These are phyloP conservation scores for Nigrospora sphaerica DNA, from an alignment of 2,329 filamentous ascomycete species.

Conservation along the genomic window DNA sequence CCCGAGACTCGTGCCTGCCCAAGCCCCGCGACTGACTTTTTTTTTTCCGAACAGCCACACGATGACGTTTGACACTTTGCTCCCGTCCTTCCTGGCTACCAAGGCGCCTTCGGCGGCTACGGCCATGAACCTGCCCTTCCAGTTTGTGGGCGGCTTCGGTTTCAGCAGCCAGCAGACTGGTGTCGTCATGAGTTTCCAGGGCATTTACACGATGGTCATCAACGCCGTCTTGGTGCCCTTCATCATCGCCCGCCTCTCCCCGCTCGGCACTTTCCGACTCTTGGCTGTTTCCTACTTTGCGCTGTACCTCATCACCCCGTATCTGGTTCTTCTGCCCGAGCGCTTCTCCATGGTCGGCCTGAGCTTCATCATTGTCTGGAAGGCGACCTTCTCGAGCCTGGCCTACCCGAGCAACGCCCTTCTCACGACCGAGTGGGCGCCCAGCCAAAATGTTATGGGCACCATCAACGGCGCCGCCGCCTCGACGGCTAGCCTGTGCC, in stretches of 20 bases:
- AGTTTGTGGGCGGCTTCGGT: conserved; percentile 81
- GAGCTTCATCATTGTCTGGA: conserved; percentile 75
- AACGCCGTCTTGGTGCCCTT: conserved; percentile 80
- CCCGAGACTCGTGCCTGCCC: no score
- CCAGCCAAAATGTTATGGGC: conserved; percentile 76
- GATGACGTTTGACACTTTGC: conserved; percentile 90
- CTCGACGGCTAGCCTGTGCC: conserved; percentile 81
- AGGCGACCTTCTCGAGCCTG: conserved; percentile 86
- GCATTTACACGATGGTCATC: conserved; percentile 80
- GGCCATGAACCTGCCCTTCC: conserved; percentile 66
- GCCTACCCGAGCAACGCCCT: conserved; percentile 88
- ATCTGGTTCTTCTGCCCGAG: conserved; percentile 76
- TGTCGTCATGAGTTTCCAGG: conserved; percentile 81
- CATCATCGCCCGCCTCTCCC: conserved; percentile 67
- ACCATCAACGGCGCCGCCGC: conserved; percentile 90
- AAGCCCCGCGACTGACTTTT: no score
- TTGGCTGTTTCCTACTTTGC: conserved; percentile 78
- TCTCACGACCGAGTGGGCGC: conserved; percentile 80
- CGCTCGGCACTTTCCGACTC: conserved; percentile 73
- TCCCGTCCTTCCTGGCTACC: conserved; percentile 86
- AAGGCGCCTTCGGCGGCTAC: conserved; percentile 38
- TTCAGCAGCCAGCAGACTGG: conserved; percentile 80
- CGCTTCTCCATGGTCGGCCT: conserved; percentile 65
- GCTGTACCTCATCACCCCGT: conserved; percentile 82
- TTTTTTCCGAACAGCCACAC: conserved; percentile 70